Conservation (phyloP, 2,329 filamentous ascomycete species). For the Zymoseptoria ardabiliae region DNA sequence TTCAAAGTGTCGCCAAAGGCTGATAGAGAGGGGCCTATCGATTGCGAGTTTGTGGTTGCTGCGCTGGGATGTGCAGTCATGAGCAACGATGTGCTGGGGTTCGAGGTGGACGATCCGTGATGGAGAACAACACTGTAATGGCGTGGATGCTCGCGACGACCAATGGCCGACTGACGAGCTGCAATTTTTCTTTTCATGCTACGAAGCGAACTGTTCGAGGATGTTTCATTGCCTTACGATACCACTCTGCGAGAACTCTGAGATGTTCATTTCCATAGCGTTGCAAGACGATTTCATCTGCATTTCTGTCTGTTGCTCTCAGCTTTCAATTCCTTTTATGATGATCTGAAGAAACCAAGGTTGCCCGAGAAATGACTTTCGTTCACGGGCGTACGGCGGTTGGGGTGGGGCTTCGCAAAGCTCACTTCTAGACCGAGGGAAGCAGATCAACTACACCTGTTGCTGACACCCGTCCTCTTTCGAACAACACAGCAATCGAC, state of each 20-base stretch:
- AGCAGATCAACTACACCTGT: background rate
- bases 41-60: slow-evolving; percentile 14
- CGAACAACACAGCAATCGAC: background rate
- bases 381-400: background rate
- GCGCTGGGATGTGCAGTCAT: slow-evolving; percentile 18
- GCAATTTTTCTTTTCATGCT: background rate
- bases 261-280: background rate
- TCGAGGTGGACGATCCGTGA: background rate
- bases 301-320: background rate
- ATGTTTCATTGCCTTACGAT: background rate
- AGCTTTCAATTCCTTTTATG: background rate
- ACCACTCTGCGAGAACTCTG: background rate
- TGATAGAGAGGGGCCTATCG: slow-evolving; percentile 7
- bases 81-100: slow-evolving; percentile 6
- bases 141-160: background rate
- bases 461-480: background rate
- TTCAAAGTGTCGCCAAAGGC: slow-evolving; percentile 9
- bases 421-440: background rate
- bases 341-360: background rate
- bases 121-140: background rate
- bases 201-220: too few species aligned
- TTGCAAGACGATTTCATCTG: background rate
- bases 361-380: background rate
- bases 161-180: background rate
- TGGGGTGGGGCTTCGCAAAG: background rate